These are phyloP conservation scores for Xylariaceae sp. DNA, from an alignment of 2,329 filamentous ascomycete species.

Conservation along the genomic window DNA sequence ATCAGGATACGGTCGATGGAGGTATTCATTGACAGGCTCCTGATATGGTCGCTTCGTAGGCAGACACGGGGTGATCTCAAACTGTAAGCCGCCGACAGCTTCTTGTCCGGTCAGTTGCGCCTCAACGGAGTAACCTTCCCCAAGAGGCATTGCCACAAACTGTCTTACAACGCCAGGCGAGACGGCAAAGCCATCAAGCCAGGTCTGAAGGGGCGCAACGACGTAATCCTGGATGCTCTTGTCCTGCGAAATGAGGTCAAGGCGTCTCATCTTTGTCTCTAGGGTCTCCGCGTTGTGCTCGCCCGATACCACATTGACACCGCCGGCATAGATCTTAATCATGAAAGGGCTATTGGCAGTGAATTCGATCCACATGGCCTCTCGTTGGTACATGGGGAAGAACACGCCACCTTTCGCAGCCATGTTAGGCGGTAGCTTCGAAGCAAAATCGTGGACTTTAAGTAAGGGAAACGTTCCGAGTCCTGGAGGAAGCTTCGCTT, in stretches of 20 bases:
- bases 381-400: slow-evolving; percentile 53
- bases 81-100: slow-evolving; percentile 48
- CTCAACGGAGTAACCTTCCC: slow-evolving; percentile 52
- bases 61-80: slow-evolving; percentile 49
- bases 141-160: slow-evolving; percentile 55
- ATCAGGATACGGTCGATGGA: too few species aligned
- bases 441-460: slow-evolving; percentile 42
- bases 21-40: too few species aligned
- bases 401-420: slow-evolving; percentile 51
- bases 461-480: slow-evolving; percentile 50
- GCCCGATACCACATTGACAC: slow-evolving; percentile 50
- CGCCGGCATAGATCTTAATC: slow-evolving; percentile 49
- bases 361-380: slow-evolving; percentile 51
- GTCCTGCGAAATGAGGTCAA: neutral
- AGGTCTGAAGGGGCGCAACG: slow-evolving; percentile 46
- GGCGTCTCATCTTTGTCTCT: slow-evolving; percentile 26
- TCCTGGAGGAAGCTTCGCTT: slow-evolving; percentile 41
- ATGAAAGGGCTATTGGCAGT: slow-evolving; percentile 39
- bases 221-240: slow-evolving; percentile 43
- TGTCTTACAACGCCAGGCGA: slow-evolving; percentile 50
- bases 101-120: slow-evolving; percentile 53
- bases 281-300: slow-evolving; percentile 37
- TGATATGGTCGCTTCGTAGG: neutral
- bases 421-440: slow-evolving; percentile 45
- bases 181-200: slow-evolving; percentile 50